Percentiles rank a stretch among this genome's conserved stretches.
Conservation (phyloP, 805 yeast genomes). For the Wickerhamomyces canadensis region DNA sequence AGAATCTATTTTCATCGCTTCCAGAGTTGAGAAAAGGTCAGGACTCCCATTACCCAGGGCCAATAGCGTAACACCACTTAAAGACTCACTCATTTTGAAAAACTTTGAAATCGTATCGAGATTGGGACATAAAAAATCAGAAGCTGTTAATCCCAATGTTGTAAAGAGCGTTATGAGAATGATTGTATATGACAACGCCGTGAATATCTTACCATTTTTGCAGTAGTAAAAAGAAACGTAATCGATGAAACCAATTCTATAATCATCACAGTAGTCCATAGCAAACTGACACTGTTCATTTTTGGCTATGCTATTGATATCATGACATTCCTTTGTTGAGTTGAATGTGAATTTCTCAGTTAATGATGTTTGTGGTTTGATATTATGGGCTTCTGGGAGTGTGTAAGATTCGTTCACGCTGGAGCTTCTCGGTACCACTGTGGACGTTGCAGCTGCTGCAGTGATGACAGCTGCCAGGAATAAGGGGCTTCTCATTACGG, state of each 20-base stretch:
- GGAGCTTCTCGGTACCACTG: background rate
- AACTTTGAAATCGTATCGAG: constrained; percentile 60
- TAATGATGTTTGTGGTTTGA: background rate
- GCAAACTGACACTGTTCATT: constrained; percentile 18
- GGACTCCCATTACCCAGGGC: constrained; percentile 95
- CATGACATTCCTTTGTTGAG: constrained; percentile 15
- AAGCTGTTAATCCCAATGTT: constrained; percentile 73
- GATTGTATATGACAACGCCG: constrained; percentile 4
- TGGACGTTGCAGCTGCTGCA: too few relatives aligned
- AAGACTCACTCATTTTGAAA: constrained; percentile 64
- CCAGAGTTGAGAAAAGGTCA: constrained; percentile 78
- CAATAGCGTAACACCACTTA: constrained; percentile 82
- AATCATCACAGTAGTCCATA: constrained; percentile 17
- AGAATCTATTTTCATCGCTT: constrained; percentile 68
- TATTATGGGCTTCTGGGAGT: background rate
- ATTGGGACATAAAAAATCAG: constrained; percentile 80
- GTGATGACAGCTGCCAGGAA: too few relatives aligned
- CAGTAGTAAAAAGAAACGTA: constrained; percentile 21
- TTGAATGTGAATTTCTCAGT: background rate
- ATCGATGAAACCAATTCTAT: constrained; percentile 21
- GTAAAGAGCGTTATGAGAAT: constrained; percentile 44
- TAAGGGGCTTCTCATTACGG: too few relatives aligned
- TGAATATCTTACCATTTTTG: constrained; percentile 1
- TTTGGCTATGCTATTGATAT: constrained; percentile 9
- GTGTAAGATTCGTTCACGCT: background rate